Evolutionary conservation across 2,329 filamentous ascomycete species (phyloP).

Genomic region (Phialocephala subalpina): DNA sequence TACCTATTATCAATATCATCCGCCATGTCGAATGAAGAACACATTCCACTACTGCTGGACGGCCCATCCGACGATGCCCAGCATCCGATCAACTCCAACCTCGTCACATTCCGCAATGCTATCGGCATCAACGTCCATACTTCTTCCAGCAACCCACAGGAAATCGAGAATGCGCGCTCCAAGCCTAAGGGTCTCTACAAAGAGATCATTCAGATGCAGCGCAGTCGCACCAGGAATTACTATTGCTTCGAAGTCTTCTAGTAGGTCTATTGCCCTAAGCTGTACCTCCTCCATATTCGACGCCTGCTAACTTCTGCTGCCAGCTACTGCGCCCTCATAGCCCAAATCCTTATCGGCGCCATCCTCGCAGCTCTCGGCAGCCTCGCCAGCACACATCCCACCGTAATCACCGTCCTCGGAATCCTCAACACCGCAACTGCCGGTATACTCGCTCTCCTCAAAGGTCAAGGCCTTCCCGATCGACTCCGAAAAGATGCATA

Average conservation of each 20-base stretch:
- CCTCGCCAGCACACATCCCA: slow-evolving; percentile 55
- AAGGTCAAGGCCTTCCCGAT: slow-evolving; percentile 59
- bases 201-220: slow-evolving; percentile 46
- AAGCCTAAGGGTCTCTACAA: slow-evolving; percentile 47
- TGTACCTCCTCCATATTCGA: background rate
- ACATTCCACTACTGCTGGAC: background rate
- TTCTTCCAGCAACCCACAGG: slow-evolving; percentile 27
- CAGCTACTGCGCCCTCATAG: slow-evolving; percentile 50
- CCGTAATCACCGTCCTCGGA: slow-evolving; percentile 63
- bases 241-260: slow-evolving; percentile 47
- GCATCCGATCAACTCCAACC: slow-evolving; percentile 22
- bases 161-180: slow-evolving; percentile 29
- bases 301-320: background rate
- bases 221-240: slow-evolving; percentile 45
- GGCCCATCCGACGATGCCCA: slow-evolving; percentile 7
- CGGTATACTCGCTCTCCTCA: slow-evolving; percentile 64
- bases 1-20: background rate
- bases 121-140: slow-evolving; percentile 34
- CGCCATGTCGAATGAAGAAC: slow-evolving; percentile 3
- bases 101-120: slow-evolving; percentile 36
- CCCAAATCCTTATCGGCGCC: slow-evolving; percentile 57
- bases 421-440: slow-evolving; percentile 70
- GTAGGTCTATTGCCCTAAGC: background rate
- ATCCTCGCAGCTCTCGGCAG: slow-evolving; percentile 56
- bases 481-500: slow-evolving; percentile 55